Base-by-base conservation (phyloP, 768 basidiomycete species). In the Sporobolomyces phaffii region DNA sequence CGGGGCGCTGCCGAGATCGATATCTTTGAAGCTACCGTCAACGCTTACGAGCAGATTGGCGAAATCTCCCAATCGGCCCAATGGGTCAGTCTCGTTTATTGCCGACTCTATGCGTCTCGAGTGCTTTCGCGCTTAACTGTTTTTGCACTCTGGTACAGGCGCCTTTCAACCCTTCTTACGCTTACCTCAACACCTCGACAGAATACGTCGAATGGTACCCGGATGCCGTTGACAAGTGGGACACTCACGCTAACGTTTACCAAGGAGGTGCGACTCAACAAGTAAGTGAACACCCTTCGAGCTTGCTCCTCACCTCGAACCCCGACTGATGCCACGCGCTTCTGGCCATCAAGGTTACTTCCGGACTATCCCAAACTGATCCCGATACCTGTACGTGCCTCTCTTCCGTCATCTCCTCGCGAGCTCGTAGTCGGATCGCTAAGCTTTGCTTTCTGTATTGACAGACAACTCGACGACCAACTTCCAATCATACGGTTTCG, bases 21-120 rank as follows among this genome's bases (percentile, higher is more conserved):
- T 53, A 53, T 74, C 44, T 67, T 72, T 64, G 69, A 72, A 61
- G 61, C 69, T 10, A 56, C 59, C 3, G 68, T 68, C 50, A 38
- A 33, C 49, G n/a, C 54, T 4, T 44, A 54, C 59, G 77, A 1
- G 82, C 83, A 73, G 73, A 78, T 56, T 56, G 75, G 89, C 84
- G 34, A 80, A 73, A 86, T 86, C 3, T 91, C 90, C 3, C 91
- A 92, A 78, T 87, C 85, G 72, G 83, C 83, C 73, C 90, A 93
- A 77, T 65, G 72, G 61, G 48, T 73, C 29, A 40, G 85, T 33
- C 15, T n/a, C n/a, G n/a, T n/a, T n/a, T n/a, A n/a, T n/a, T n/a
- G n/a, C n/a, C n/a, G n/a, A n/a, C n/a, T n/a, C n/a, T n/a, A n/a
- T n/a, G n/a, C n/a, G n/a, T n/a, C n/a, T n/a, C n/a, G n/a, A n/a